A percentile compares a stretch with the other conserved stretches of the same genome.
phyloP scores from a whole-genome alignment of 2,329 filamentous ascomycete species.

The Xylariaceae sp. region DNA sequence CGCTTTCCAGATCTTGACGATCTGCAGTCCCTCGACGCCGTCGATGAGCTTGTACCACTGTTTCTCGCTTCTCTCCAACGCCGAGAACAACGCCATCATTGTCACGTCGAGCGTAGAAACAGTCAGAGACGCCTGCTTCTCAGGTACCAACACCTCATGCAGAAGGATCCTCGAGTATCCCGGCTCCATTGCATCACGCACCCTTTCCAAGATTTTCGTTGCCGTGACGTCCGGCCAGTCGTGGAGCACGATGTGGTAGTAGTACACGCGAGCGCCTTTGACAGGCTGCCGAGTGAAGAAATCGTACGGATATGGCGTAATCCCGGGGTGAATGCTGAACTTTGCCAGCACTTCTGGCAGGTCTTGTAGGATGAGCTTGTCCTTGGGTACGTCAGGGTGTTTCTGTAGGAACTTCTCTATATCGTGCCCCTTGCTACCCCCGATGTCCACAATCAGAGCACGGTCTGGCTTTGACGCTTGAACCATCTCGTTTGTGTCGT shows the following conservation, averaged over 20 bases:
- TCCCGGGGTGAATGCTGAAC: neutral
- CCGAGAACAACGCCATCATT: neutral
- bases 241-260: conserved; percentile 1
- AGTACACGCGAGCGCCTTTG: conserved; percentile 1
- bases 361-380: conserved; percentile 35
- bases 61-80: neutral
- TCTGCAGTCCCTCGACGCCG: neutral
- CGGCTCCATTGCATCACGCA: neutral
- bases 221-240: conserved; percentile 3
- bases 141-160: neutral
- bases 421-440: conserved; percentile 38
- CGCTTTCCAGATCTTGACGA: neutral
- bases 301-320: conserved; percentile 1
- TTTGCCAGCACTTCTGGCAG: conserved; percentile 29
- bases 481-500: conserved; percentile 32
- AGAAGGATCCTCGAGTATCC: neutral
- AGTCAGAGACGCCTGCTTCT: neutral
- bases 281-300: conserved; percentile 7
- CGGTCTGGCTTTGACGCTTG: conserved; percentile 27
- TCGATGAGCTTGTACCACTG: neutral
- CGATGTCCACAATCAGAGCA: conserved; percentile 35
- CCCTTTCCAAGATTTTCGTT: neutral
- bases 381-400: conserved; percentile 24
- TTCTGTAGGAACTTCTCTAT: conserved; percentile 32
- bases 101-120: neutral